Conservation (phyloP, 108 stramenopile genomes). For the Cyclotella atomus region DNA sequence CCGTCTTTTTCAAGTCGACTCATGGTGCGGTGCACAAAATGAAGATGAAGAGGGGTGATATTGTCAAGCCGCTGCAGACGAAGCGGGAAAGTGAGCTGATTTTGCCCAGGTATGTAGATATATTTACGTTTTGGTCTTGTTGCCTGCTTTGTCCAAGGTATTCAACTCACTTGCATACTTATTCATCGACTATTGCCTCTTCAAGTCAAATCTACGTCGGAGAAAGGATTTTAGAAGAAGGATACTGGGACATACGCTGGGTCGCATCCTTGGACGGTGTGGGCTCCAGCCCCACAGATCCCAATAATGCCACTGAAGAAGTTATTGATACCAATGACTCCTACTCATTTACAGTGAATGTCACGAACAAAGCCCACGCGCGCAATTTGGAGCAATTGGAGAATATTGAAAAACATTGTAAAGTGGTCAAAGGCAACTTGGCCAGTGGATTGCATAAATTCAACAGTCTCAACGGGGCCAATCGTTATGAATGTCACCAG, state of each 20-base stretch:
- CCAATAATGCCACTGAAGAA: conserved; percentile 20
- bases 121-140: no score
- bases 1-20: conserved; percentile 14
- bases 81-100: conserved; percentile 2
- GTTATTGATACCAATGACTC: conserved; percentile 13
- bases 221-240: conserved; percentile 22
- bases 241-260: conserved; percentile 34
- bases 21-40: conserved; percentile 3
- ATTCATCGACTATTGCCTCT: no score
- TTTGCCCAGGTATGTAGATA: no score
- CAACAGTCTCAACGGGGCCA: neutral
- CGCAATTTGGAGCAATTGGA: conserved; percentile 19
- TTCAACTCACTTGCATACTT: no score
- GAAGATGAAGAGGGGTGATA: conserved; percentile 14
- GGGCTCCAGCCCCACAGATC: conserved; percentile 20
- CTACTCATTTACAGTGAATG: conserved; percentile 1
- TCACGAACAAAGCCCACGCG: conserved; percentile 1
- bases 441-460: conserved; percentile 27
- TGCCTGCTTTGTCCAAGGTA: no score
- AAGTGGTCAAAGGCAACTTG: conserved; percentile 26
- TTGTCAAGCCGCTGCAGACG: conserved; percentile 16
- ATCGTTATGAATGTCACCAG: conserved; percentile 43
- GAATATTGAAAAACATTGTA: conserved; percentile 30
- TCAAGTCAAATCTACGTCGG: conserved; percentile 11
- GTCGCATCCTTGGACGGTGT: conserved; percentile 12